Evolutionary conservation across 2,329 filamentous ascomycete genomes (phyloP).

Genomic region (Furcasterigmium sp.): DNA sequence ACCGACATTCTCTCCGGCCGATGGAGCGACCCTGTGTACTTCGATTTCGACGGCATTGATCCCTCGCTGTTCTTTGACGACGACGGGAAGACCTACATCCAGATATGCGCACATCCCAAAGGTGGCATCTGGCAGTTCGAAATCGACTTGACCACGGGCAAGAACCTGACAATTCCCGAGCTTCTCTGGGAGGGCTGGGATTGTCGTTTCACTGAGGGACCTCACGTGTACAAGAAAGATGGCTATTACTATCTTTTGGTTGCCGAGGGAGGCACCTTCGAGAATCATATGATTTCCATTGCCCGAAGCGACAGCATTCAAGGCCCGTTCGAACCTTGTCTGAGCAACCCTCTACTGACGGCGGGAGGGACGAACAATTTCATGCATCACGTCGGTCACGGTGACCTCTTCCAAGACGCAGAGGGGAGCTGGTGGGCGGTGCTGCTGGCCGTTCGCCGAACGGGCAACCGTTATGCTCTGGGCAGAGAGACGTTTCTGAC

Average conservation of each 20-base stretch:
- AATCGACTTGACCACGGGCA: constrained; percentile 3
- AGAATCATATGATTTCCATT: constrained; percentile 29
- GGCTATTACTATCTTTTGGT: constrained; percentile 44
- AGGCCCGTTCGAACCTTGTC: constrained; percentile 29
- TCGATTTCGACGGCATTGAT: constrained; percentile 37
- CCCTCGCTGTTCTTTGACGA: constrained; percentile 40
- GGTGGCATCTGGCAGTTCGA: constrained; percentile 12
- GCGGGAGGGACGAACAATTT: constrained; percentile 19
- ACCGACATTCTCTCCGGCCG: constrained; percentile 14
- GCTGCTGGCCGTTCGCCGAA: background rate
- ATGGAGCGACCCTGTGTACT: constrained; percentile 24
- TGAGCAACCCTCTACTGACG: constrained; percentile 32
- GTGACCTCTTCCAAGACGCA: constrained; percentile 24
- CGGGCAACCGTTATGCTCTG: background rate
- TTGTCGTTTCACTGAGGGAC: constrained; percentile 20
- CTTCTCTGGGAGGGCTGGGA: constrained; percentile 2
- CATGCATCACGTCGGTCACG: constrained; percentile 24
- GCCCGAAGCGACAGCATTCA: constrained; percentile 24
- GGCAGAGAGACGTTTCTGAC: constrained; percentile 5
- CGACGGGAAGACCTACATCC: constrained; percentile 27
- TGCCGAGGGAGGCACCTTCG: constrained; percentile 38
- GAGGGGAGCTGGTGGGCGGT: constrained; percentile 37
- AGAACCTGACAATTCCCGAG: background rate
- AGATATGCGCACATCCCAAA: constrained; percentile 9
- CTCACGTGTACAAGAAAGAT: constrained; percentile 38